Percentiles rank a stretch among this genome's conserved stretches.
Conservation (phyloP, 148 eudicot species). For the Fagopyrum tataricum region DNA sequence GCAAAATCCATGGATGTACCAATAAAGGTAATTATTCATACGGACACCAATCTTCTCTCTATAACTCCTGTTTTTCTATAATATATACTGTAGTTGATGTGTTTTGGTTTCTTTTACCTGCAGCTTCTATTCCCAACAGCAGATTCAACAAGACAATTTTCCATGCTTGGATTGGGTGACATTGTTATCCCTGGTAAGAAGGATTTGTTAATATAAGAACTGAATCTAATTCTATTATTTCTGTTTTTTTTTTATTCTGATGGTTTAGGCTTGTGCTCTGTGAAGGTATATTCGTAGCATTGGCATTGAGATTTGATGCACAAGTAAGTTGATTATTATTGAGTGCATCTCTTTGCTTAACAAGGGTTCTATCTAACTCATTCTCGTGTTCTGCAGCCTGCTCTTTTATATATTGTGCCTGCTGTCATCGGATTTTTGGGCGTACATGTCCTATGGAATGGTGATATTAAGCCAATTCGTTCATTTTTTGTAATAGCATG, state of each 20-base stretch:
- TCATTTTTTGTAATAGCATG: too few relatives aligned
- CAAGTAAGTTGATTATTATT: too few relatives aligned
- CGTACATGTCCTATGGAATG: constrained; percentile 76
- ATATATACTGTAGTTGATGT: neutral
- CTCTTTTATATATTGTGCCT: constrained; percentile 89
- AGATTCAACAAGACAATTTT: constrained; percentile 71
- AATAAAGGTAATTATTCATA: constrained; percentile 61
- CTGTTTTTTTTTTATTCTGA: neutral
- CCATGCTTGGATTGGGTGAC: constrained; percentile 97
- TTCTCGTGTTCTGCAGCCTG: constrained; percentile 49
- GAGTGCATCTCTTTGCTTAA: constrained; percentile 68
- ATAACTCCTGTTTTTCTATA: neutral
- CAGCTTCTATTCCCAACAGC: constrained; percentile 98
- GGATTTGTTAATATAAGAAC: neutral
- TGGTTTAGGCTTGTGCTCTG: constrained; percentile 13
- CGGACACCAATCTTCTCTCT: neutral
- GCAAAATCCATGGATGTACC: constrained; percentile 99
- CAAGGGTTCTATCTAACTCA: constrained; percentile 79
- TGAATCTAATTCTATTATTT: neutral
- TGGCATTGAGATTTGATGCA: constrained; percentile 96
- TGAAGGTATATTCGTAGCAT: constrained; percentile 90
- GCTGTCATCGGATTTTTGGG: constrained; percentile 89
- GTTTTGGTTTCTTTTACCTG: neutral
- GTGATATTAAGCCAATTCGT: constrained; percentile 82
- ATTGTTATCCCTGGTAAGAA: constrained; percentile 89